Evolutionary conservation across 352 stramenopile species (phyloP), one percentile per base, ranked within the genome.

Genomic region (Globisporangium uncinulatum): DNA sequence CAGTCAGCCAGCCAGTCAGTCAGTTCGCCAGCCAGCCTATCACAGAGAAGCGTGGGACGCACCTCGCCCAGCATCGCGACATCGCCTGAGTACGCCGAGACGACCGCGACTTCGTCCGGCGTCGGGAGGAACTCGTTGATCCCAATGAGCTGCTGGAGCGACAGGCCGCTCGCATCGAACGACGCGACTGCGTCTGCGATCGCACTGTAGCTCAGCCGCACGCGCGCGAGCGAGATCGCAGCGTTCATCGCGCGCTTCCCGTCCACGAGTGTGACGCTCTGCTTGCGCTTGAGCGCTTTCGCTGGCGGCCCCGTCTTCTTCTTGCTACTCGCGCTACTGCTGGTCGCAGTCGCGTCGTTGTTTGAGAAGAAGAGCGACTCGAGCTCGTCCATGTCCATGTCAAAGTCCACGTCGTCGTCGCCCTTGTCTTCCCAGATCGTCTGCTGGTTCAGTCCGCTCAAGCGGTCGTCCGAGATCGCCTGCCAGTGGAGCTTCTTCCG

Each of bases 171-270:
- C 9, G 77, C 59, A 45, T 94, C 67, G 54, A 96, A 91, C 10
- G 74, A 76, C 21, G 62, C 52, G 32, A 97, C 78, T 5, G 79
- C 83, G 17, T 86, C 64, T 60, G 87, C 72, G 39, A 98, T 89
- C 47, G 94, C 86, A 0, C 74, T 68, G 70, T 98, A 97, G 20
- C 88, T 89, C 43, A 98, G 72, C 68, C 98, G 98, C 32, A 99
- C 78, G 54, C 96, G 70, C 6, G 94, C 91, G 4, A 99, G 73
- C 32, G 96, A 97, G 58, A 99, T 99, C 1, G 91, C 96, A 34
- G 92, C 94, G 69, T 99, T 99, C 94, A 98, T 99, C 11, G 90
- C 96, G 36, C 94, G 87, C 65, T 99, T 99, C 11, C 82, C 87
- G 70, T 99, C 93, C 63, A 98, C 94, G 56, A 99, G 59, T 70